phyloP scores from a whole-genome alignment of 257 asterid genomes.

The Leonotis leonurus region DNA sequence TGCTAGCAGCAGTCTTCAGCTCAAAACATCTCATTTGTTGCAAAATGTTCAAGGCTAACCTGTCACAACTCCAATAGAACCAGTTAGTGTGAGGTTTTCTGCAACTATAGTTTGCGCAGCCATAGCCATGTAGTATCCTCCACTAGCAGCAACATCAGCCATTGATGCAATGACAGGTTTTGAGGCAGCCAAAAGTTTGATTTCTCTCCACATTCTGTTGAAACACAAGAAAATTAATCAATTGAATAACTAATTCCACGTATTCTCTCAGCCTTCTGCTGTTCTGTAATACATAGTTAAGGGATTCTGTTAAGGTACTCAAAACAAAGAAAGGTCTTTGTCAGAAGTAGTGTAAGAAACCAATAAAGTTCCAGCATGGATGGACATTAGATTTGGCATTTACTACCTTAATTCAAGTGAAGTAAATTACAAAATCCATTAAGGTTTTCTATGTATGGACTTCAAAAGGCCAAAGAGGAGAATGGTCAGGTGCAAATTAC shows the following conservation, averaged over 20 bases:
- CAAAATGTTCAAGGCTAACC: constrained; percentile 34
- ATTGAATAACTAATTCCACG: background rate
- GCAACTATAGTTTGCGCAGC: constrained; percentile 81
- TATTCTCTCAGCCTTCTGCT: background rate
- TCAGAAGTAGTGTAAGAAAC: background rate
- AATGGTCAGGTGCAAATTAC: background rate
- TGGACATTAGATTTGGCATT: background rate
- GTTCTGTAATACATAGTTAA: background rate
- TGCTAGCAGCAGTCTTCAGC: background rate
- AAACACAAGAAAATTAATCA: constrained; percentile 20
- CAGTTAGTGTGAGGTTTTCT: constrained; percentile 85
- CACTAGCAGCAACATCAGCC: constrained; percentile 99
- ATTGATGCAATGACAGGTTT: constrained; percentile 93
- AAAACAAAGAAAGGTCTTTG: background rate
- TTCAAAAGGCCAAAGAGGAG: background rate
- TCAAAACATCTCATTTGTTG: background rate
- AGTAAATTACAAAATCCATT: background rate
- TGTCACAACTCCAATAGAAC: constrained; percentile 97
- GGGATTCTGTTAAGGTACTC: background rate
- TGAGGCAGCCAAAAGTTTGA: constrained; percentile 76
- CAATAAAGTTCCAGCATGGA: background rate
- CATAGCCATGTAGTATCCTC: constrained; percentile 99
- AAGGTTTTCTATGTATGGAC: background rate
- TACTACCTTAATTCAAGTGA: background rate
- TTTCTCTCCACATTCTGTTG: constrained; percentile 98